Evolutionary conservation across 1,284 basidiomycete genomes (phyloP).

Genomic region (Rhodotorula sp.): DNA sequence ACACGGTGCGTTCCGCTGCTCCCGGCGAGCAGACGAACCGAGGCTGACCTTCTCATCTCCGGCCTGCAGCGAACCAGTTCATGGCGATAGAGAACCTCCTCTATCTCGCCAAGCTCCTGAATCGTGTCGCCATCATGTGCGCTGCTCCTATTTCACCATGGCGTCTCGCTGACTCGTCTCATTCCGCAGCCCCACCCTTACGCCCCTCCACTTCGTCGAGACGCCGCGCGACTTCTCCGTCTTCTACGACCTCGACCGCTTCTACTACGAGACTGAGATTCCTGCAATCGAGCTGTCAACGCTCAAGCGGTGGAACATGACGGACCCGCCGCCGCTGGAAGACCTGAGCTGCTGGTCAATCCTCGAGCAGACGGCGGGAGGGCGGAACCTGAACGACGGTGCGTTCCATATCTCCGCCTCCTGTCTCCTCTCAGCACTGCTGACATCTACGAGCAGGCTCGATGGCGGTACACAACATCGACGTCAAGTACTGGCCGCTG

Average conservation of each 20-base stretch:
- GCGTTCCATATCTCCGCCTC: background rate
- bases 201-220: slow-evolving; percentile 23
- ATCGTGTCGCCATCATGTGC: slow-evolving; percentile 31
- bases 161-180: background rate
- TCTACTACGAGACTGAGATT: slow-evolving; percentile 19
- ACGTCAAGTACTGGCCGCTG: slow-evolving; percentile 22
- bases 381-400: slow-evolving; percentile 34
- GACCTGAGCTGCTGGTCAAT: slow-evolving; percentile 29
- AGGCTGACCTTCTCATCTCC: background rate
- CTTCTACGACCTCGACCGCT: slow-evolving; percentile 34
- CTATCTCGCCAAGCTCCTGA: slow-evolving; percentile 27
- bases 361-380: slow-evolving; percentile 13
- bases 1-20: slow-evolving; percentile 11
- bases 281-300: slow-evolving; percentile 14
- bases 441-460: background rate
- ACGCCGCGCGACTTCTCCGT: slow-evolving; percentile 10
- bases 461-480: slow-evolving; percentile 25
- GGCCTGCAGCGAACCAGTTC: slow-evolving; percentile 27
- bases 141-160: background rate
- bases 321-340: slow-evolving; percentile 12
- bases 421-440: too few relatives aligned
- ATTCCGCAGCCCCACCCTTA: slow-evolving; percentile 22
- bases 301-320: slow-evolving; percentile 25
- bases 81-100: slow-evolving; percentile 31
- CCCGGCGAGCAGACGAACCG: background rate